Percentiles rank a stretch among this genome's conserved stretches.
phyloP scores from a whole-genome alignment of 495 filamentous ascomycete species.

The Amniculicola lignicola region DNA sequence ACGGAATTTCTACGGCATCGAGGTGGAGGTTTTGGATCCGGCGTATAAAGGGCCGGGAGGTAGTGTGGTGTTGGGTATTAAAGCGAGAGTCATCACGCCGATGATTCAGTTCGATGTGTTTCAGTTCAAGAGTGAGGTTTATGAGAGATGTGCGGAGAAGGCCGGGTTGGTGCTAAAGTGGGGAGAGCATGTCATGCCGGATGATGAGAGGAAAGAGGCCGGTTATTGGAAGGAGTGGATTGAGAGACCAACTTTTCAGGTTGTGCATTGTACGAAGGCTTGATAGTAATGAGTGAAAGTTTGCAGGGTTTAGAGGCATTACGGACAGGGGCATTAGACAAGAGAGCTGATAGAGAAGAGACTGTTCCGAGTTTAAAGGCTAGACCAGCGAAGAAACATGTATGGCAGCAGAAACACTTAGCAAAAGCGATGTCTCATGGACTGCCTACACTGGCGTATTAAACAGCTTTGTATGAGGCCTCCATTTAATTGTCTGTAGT shows the following conservation, averaged over 20 bases:
- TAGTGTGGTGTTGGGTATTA: constrained; percentile 10
- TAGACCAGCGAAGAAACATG: too few species aligned
- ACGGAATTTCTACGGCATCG: constrained; percentile 18
- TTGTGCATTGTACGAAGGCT: constrained; percentile 4
- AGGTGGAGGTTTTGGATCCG: constrained; percentile 10
- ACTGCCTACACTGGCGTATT: too few species aligned
- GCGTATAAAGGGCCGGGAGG: constrained; percentile 3
- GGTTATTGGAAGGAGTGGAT: constrained; percentile 22
- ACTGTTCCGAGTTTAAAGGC: too few species aligned
- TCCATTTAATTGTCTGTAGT: too few species aligned
- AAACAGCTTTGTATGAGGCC: too few species aligned
- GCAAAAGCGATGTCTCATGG: too few species aligned
- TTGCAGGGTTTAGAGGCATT: too few species aligned
- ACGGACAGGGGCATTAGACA: too few species aligned
- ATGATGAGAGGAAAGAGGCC: constrained; percentile 19
- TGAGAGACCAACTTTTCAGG: constrained; percentile 17
- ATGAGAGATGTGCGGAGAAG: constrained; percentile 21
- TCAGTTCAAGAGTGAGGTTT: constrained; percentile 16
- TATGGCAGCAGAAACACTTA: too few species aligned
- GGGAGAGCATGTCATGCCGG: constrained; percentile 12
- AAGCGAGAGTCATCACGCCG: constrained; percentile 10
- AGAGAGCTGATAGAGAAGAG: too few species aligned
- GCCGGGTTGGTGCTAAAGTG: constrained; percentile 22
- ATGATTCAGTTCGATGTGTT: constrained; percentile 22
- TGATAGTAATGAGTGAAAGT: too few species aligned